Evolutionary conservation across 805 yeast species (phyloP), one percentile per base, ranked within the genome.

Genomic region (Starmerella cellae): DNA sequence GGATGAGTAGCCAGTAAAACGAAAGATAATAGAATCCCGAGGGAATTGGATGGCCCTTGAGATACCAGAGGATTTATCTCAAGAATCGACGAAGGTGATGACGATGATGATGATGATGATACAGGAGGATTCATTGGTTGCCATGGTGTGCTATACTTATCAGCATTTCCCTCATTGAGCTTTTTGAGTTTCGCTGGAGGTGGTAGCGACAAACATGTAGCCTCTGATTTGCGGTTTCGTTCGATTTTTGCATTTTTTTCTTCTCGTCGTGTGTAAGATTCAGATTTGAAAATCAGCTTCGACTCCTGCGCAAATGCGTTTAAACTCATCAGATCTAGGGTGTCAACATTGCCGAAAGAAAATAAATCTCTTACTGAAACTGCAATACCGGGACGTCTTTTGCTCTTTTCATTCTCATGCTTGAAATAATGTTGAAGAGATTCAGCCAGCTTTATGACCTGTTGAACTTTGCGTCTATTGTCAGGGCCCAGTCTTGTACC

Each of bases 221-320:
- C 35, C 6, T 17, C 21, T 13, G 6, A 6, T 17, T 8, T 13
- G n/a, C n/a, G 8, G 13, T 28, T 28, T 26, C 13, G 11, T 10
- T 9, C 39, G 37, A 11, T 46, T 28, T 41, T 47, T n/a, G 29
- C 34, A 9, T 22, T n/a, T 10, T 17, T 16, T 14, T 27, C 28
- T 3, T 6, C 9, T 22, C 30, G 35, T 11, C 8, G 4, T 8
- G 39, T 20, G 51, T 81, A 88, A 0, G 75, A 66, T 50, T 88
- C 94, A 18, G 88, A 70, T 53, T 87, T 87, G 60, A 74, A 82
- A 0, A 94, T 93, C 28, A 87, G 74, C 58, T 83, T 85, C 2
- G 91, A 74, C 26, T 66, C 68, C 14, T 65, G 63, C 22, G 85
- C 62, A 56, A 80, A 87, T 23, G 65, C 64, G 35, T 77, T 79